A percentile compares a stretch with the other conserved stretches of the same genome.
Evolutionary conservation across 2,329 filamentous ascomycete species (phyloP).

Genomic region (Fusarium sp.): DNA sequence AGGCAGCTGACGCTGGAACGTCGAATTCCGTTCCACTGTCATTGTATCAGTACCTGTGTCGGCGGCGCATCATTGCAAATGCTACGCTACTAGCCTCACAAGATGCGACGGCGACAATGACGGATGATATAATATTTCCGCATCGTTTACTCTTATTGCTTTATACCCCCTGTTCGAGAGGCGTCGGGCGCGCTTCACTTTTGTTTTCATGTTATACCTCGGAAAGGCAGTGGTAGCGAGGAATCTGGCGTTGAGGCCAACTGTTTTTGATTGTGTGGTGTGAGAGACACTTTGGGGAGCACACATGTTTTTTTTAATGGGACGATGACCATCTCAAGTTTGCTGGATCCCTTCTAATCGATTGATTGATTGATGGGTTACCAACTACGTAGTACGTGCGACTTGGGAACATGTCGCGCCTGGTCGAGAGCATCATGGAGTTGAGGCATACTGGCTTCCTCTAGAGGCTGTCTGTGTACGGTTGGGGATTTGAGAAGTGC

Average conservation of each 20-base stretch:
- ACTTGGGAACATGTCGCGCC: background rate
- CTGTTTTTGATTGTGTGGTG: slow-evolving; percentile 25
- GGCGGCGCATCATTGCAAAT: background rate
- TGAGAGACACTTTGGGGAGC: slow-evolving; percentile 15
- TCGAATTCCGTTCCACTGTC: background rate
- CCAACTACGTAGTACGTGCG: background rate
- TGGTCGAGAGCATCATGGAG: background rate
- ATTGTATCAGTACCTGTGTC: background rate
- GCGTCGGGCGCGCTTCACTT: slow-evolving; percentile 34
- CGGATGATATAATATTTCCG: slow-evolving; percentile 20
- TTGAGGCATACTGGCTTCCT: background rate
- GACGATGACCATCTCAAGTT: slow-evolving; percentile 14
- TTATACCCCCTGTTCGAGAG: slow-evolving; percentile 44
- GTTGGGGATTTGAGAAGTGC: background rate
- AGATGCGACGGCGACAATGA: slow-evolving; percentile 8
- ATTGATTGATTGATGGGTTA: background rate
- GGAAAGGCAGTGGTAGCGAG: slow-evolving; percentile 34
- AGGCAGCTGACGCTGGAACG: background rate
- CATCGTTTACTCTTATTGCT: slow-evolving; percentile 42
- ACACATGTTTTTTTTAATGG: slow-evolving; percentile 30
- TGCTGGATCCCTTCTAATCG: background rate
- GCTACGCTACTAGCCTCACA: background rate
- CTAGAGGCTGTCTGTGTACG: background rate
- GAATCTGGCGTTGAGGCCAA: slow-evolving; percentile 38
- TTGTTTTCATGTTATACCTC: slow-evolving; percentile 42